phyloP scores from a whole-genome alignment of 2,329 filamentous ascomycete species.

The Neofusicoccum kwambonambiense region DNA sequence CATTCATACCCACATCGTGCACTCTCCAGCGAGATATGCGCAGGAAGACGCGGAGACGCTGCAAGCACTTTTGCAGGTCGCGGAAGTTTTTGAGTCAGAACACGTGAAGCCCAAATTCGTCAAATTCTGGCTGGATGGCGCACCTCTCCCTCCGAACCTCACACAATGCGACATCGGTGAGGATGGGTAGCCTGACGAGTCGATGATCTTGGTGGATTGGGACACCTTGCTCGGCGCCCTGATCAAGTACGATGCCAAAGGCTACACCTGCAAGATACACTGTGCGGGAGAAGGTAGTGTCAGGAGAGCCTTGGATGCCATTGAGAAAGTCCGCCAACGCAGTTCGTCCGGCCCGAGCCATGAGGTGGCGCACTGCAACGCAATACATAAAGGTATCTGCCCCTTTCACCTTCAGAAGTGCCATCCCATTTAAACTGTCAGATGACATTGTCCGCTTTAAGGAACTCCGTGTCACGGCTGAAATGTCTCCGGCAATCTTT shows the following conservation, averaged over 20 bases:
- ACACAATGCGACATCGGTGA: slow-evolving; percentile 29
- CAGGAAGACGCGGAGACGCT: not conserved
- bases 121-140: slow-evolving; percentile 37
- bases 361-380: slow-evolving; percentile 27
- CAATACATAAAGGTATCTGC: slow-evolving; percentile 23
- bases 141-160: slow-evolving; percentile 31
- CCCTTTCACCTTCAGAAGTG: too few species aligned
- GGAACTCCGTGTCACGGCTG: slow-evolving; percentile 33
- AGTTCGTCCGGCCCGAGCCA: slow-evolving; percentile 32
- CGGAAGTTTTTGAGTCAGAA: slow-evolving; percentile 25
- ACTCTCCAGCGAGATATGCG: too few species aligned
- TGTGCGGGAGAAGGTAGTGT: slow-evolving; percentile 32
- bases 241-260: slow-evolving; percentile 29
- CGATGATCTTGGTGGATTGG: slow-evolving; percentile 23
- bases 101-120: slow-evolving; percentile 35
- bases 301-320: slow-evolving; percentile 31
- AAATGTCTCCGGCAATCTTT: slow-evolving; percentile 34
- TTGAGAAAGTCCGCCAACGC: slow-evolving; percentile 27
- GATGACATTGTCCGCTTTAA: slow-evolving; percentile 31
- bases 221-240: slow-evolving; percentile 26
- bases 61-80: slow-evolving; percentile 25
- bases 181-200: slow-evolving; percentile 27
- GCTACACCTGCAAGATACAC: slow-evolving; percentile 37
- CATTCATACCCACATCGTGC: too few species aligned
- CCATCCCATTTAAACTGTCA: not conserved